These are phyloP conservation scores for Serpula lacrymans DNA, from an alignment of 768 basidiomycete genomes.

Conservation along the genomic window DNA sequence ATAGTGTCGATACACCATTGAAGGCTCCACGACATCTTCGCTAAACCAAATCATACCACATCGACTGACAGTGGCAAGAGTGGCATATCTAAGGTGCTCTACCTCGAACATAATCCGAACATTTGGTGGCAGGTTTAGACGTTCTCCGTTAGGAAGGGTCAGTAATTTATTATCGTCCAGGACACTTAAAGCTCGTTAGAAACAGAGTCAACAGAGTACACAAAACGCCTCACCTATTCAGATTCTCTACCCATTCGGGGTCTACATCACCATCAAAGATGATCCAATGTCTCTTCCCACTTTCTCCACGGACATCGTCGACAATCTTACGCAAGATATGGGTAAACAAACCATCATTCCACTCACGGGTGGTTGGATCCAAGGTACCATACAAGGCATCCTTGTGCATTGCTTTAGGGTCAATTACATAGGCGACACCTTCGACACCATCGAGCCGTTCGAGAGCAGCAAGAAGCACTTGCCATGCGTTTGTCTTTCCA, in stretches of 20 bases:
- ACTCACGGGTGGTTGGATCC: slow-evolving; percentile 95
- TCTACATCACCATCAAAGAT: slow-evolving; percentile 99
- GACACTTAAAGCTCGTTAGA: slow-evolving; percentile 54
- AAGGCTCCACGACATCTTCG: slow-evolving; percentile 87
- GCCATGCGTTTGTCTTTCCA: slow-evolving; percentile 98
- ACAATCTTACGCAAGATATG: slow-evolving; percentile 97
- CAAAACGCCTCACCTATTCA: slow-evolving; percentile 83
- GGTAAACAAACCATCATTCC: slow-evolving; percentile 99
- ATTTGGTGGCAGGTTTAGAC: slow-evolving; percentile 93
- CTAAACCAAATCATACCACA: slow-evolving; percentile 99
- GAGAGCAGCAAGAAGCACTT: slow-evolving; percentile 84
- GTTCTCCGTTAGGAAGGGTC: slow-evolving; percentile 96
- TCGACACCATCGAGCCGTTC: slow-evolving; percentile 90
- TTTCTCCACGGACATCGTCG: slow-evolving; percentile 97
- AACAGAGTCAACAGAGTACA: slow-evolving; percentile 1
- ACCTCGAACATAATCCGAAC: slow-evolving; percentile 99
- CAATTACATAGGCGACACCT: slow-evolving; percentile 94
- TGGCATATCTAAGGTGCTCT: slow-evolving; percentile 95
- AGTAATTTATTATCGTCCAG: slow-evolving; percentile 98
- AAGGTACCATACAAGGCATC: slow-evolving; percentile 96
- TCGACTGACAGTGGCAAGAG: slow-evolving; percentile 97
- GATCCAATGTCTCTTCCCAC: slow-evolving; percentile 96
- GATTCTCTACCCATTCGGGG: slow-evolving; percentile 99
- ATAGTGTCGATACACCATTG: slow-evolving; percentile 91
- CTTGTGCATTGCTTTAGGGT: slow-evolving; percentile 99